Evolutionary conservation across 2,329 filamentous ascomycete species (phyloP), one percentile per base, ranked within the genome.

Genomic region (Alternaria hordeiaustralica): DNA sequence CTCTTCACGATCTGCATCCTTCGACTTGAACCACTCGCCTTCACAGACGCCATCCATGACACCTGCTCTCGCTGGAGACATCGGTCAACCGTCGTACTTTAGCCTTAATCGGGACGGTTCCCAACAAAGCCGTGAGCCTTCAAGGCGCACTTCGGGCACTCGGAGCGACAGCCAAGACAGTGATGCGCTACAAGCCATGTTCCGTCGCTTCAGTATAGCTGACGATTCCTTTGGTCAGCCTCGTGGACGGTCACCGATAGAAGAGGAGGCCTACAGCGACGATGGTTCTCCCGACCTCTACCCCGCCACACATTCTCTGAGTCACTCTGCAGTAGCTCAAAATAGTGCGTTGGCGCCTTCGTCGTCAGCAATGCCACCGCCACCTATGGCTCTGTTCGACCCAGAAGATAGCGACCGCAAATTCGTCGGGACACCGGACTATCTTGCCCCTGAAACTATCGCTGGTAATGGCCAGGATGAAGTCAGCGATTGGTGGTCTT

Each of bases 401-500:
- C 96, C 96, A 0, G 92, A 97, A 75, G 96, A 99, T 75, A 96
- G 90, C 64, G 95, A 93, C 76, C 89, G 96, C 58, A 90, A 93
- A 43, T 99, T 99, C 73, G 96, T 99, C 9, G 96, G 96, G 30
- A 99, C 96, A 0, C 96, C 96, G 0, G 96, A 99, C 79, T 99
- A 99, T 77, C 87, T 99, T 13, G 96, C 96, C 0, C 96, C 96
- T 0, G 96, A 99, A 78, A 99, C 96, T 0, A 97, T 99, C 76
- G 94, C 93, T 69, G 96, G 96, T 54, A 90, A 94, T 69, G 94
- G 95, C 2, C 96, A 99, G 79, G 96, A 99, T 75, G 95, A 98
- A 79, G 96, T 95, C 70, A 98, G 96, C 77, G 96, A 99, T 88
- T 99, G 96, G 96, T 99, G 96, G 96, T 98, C 96, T 21, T 87